Base-by-base conservation (phyloP, 2,329 filamentous ascomycete species). In the Keithomyces neogunnii region DNA sequence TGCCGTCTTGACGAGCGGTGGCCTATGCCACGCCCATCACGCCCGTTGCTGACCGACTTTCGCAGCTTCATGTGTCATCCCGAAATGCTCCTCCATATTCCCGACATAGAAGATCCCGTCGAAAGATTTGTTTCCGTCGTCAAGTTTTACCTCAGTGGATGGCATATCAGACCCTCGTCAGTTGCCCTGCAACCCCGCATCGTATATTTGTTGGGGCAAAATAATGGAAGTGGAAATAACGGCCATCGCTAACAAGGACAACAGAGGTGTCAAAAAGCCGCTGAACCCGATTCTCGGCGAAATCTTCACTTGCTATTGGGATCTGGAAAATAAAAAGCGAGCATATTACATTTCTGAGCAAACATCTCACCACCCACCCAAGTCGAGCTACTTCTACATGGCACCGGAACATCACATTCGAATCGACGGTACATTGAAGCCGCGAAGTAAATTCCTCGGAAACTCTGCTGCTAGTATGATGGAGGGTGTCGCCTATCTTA, bases 381-480 rank as follows among this genome's bases (percentile, higher is more conserved):
- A 99, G 73, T 97, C 92, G 45, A 96, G 90, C 70, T 99, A 99
- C 74, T 99, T 99, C 69, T 99, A 96, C 73, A 91, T 96, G 85
- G 91, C 89, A 0, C 93, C 93, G 2, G 84, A 95, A 50, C 89
- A 97, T 64, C 75, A 95, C 64, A 95, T 99, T 59, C 84, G 93
- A 51, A 95, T 99, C 61, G 93, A 99, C 63, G 93, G 93, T 26
- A 95, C 89, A 3, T 75, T 99, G 59, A 97, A 97, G 67, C 93
- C 93, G 1, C 82, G 91, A 60, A 96, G 91, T 71, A 95, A 86
- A 64, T 99, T 99, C 63, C 72, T 99, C 40, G 93, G 93, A 48
- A 99, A 99, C 71, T 99, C 93, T 3, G 93, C 93, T 1, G 93
- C 92, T 40, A 97, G 92, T 70, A 76, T 99, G 73, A 99, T 99